Conservation (phyloP, 1,139 yeast species). For the Protomyces inouyei region DNA sequence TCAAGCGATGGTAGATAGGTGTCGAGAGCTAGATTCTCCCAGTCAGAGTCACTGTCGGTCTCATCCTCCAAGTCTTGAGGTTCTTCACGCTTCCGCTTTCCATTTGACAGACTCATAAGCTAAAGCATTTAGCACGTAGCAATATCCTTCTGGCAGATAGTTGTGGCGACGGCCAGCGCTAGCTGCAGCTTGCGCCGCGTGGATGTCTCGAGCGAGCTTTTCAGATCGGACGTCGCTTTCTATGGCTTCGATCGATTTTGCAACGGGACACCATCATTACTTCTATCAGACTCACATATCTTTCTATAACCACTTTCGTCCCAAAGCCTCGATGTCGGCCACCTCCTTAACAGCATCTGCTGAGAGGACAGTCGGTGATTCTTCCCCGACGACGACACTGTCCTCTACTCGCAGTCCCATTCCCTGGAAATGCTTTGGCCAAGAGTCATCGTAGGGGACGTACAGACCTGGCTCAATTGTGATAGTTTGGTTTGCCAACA, state of each 20-base stretch:
- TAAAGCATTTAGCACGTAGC: no score
- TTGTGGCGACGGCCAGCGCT: no score
- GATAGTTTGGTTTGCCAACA: conserved; percentile 64
- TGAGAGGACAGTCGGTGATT: conserved; percentile 59
- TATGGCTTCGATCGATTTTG: no score
- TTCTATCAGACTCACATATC: neutral
- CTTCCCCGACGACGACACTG: conserved; percentile 70
- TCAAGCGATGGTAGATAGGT: neutral
- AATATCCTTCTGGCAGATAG: no score
- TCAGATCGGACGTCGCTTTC: no score
- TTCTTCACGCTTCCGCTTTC: neutral
- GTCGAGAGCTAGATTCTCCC: neutral
- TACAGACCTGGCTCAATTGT: conserved; percentile 95
- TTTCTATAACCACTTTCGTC: neutral
- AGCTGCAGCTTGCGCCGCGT: no score
- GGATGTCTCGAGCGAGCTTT: no score
- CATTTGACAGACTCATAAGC: no score
- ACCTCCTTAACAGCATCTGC: conserved; percentile 82
- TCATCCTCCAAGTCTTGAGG: neutral
- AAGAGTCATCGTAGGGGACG: conserved; percentile 62
- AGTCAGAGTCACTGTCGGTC: neutral
- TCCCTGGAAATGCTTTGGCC: conserved; percentile 78
- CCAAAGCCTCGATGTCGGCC: conserved; percentile 56
- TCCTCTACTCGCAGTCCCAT: conserved; percentile 95
- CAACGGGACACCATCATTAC: no score